phyloP scores from a whole-genome alignment of 192 early-diverging fungal genomes.

The Funneliformis geosporum region DNA sequence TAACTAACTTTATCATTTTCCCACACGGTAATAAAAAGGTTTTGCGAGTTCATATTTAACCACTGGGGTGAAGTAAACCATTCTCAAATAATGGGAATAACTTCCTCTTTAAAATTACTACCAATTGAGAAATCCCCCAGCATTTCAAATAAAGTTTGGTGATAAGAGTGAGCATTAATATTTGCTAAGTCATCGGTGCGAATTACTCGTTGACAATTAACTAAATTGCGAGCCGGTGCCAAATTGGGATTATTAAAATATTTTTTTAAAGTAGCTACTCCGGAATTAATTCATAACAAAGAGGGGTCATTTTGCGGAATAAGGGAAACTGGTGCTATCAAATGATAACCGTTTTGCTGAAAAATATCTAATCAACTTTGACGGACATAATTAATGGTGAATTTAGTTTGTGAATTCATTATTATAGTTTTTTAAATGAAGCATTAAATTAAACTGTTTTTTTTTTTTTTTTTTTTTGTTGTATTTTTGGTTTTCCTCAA shows the following conservation, averaged over 20 bases:
- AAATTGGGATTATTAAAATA: slow-evolving; percentile 3
- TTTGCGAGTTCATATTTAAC: slow-evolving; percentile 5
- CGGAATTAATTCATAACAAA: slow-evolving; percentile 9
- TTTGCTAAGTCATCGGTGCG: slow-evolving; percentile 2
- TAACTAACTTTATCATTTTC: slow-evolving; percentile 56
- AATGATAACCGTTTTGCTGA: slow-evolving; percentile 9
- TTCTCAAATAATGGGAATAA: slow-evolving; percentile 59
- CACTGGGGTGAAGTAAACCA: slow-evolving; percentile 43
- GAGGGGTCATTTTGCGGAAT: slow-evolving; percentile 8
- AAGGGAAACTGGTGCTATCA: not conserved
- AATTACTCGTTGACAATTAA: slow-evolving; percentile 1
- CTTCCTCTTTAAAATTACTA: slow-evolving; percentile 49
- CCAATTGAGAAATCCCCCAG: slow-evolving; percentile 68
- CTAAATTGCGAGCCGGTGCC: slow-evolving; percentile 3
- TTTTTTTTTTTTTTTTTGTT: too few species aligned
- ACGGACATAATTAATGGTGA: slow-evolving; percentile 3
- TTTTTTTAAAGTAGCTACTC: slow-evolving; percentile 6
- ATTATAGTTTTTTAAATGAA: too few species aligned
- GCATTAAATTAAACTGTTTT: too few species aligned
- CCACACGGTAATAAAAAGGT: slow-evolving; percentile 41
- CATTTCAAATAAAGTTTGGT: slow-evolving; percentile 73
- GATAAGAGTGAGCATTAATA: slow-evolving; percentile 40
- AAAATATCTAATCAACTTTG: slow-evolving; percentile 11
- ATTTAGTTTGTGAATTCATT: not conserved
- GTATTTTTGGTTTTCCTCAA: too few species aligned